Percentiles rank a stretch among this genome's conserved stretches.
phyloP scores from a whole-genome alignment of 352 stramenopile genomes.

The Phytophthora pluvialis region DNA sequence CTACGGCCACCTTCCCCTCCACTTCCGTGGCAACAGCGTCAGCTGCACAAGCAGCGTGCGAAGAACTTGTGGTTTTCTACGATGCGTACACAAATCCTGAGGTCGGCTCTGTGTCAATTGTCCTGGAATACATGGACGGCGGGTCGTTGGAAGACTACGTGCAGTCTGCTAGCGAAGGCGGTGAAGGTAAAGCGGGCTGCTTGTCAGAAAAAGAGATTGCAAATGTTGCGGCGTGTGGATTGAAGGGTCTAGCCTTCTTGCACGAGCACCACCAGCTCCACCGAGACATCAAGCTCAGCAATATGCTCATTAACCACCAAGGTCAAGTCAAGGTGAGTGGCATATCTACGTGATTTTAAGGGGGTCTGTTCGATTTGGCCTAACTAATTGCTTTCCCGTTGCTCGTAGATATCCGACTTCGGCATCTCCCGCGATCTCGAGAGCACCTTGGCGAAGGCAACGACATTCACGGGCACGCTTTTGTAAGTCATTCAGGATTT shows the following conservation, averaged over 20 bases:
- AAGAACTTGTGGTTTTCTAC: slow-evolving; percentile 91
- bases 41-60: slow-evolving; percentile 52
- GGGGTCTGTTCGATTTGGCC: too few relatives aligned
- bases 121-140: slow-evolving; percentile 96
- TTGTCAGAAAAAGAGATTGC: slow-evolving; percentile 80
- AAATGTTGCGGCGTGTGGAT: slow-evolving; percentile 74
- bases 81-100: slow-evolving; percentile 93
- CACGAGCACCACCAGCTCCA: slow-evolving; percentile 92
- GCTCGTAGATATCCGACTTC: slow-evolving; percentile 80
- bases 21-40: slow-evolving; percentile 1
- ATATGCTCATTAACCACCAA: slow-evolving; percentile 92
- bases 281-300: slow-evolving; percentile 95
- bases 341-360: too few relatives aligned
- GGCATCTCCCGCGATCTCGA: slow-evolving; percentile 84
- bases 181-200: slow-evolving; percentile 22
- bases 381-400: background rate
- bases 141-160: slow-evolving; percentile 88
- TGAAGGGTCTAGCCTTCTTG: slow-evolving; percentile 89
- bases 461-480: slow-evolving; percentile 92
- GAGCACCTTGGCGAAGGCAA: slow-evolving; percentile 86
- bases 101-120: slow-evolving; percentile 88
- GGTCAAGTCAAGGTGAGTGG: slow-evolving; percentile 71
- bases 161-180: slow-evolving; percentile 38
- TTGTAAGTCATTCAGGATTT: slow-evolving; percentile 53
- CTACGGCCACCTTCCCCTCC: slow-evolving; percentile 37